phyloP scores from a whole-genome alignment of 768 basidiomycete species.

The Pleurotus pulmonarius region DNA sequence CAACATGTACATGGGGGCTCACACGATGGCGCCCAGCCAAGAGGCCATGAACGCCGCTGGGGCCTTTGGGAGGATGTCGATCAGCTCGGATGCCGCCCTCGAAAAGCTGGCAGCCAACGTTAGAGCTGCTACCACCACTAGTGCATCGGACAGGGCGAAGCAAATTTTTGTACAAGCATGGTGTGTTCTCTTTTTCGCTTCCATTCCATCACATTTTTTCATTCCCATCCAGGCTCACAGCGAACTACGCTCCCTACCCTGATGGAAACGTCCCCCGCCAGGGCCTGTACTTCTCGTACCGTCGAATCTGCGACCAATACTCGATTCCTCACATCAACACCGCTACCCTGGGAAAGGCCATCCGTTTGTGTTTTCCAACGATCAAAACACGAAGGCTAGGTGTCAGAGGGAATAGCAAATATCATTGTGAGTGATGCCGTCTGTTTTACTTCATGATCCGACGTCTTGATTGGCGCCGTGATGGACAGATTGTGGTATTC shows the following conservation, averaged over 20 bases:
- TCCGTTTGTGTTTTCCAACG: slow-evolving; percentile 87
- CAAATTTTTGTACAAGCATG: slow-evolving; percentile 93
- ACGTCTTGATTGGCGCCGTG: slow-evolving; percentile 25
- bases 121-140: slow-evolving; percentile 84
- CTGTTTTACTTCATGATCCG: slow-evolving; percentile 25
- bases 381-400: slow-evolving; percentile 94
- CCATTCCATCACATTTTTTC: slow-evolving; percentile 14
- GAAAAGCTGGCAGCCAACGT: slow-evolving; percentile 88
- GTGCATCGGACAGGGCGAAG: slow-evolving; percentile 86
- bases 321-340: slow-evolving; percentile 94
- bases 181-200: slow-evolving; percentile 39
- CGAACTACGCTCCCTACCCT: slow-evolving; percentile 87
- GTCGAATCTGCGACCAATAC: slow-evolving; percentile 87
- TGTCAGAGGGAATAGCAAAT: slow-evolving; percentile 93
- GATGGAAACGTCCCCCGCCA: slow-evolving; percentile 93
- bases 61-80: slow-evolving; percentile 72
- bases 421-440: slow-evolving; percentile 69
- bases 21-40: slow-evolving; percentile 42
- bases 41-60: slow-evolving; percentile 65
- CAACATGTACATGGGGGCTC: slow-evolving; percentile 51
- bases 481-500: slow-evolving; percentile 80
- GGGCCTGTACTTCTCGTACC: slow-evolving; percentile 91
- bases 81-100: slow-evolving; percentile 73
- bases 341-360: slow-evolving; percentile 92
- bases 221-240: slow-evolving; percentile 61